Conservation (phyloP, 1,284 basidiomycete genomes). For the Puccinia hordei region DNA sequence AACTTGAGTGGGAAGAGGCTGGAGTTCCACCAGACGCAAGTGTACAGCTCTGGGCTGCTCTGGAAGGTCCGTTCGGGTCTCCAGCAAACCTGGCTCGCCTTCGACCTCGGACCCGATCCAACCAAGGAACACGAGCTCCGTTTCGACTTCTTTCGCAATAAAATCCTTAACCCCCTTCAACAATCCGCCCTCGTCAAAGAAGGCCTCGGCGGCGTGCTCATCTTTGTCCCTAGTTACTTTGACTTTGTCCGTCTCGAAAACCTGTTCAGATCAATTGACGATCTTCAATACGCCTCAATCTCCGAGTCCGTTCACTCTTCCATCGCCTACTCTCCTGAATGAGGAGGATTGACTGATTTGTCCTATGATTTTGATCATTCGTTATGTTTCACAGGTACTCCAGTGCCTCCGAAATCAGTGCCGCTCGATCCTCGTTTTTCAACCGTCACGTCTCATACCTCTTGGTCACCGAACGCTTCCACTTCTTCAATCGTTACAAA, state of each 20-base stretch:
- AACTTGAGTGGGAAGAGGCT: slow-evolving; percentile 35
- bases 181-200: slow-evolving; percentile 22
- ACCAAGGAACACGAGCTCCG: background rate
- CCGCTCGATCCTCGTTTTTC: slow-evolving; percentile 91
- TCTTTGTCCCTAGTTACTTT: slow-evolving; percentile 92
- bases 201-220: slow-evolving; percentile 25
- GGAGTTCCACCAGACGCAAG: background rate
- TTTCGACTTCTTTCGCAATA: background rate
- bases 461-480: slow-evolving; percentile 91
- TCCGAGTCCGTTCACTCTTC: slow-evolving; percentile 70
- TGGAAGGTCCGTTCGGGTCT: background rate
- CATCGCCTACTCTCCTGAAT: background rate
- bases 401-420: slow-evolving; percentile 85
- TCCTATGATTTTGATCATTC: too few relatives aligned
- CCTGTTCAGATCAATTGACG: slow-evolving; percentile 70
- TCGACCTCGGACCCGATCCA: background rate
- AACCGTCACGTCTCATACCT: slow-evolving; percentile 81
- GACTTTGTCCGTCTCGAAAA: slow-evolving; percentile 93
- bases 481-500: slow-evolving; percentile 87
- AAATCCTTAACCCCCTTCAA: background rate
- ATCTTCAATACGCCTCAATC: slow-evolving; percentile 75
- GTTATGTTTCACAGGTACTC: slow-evolving; percentile 79
- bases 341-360: background rate
- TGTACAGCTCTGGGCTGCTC: background rate
- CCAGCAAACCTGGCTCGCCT: slow-evolving; percentile 18